These are phyloP conservation scores for Aspergillus sp. DNA, from an alignment of 2,329 filamentous ascomycete species.

Conservation along the genomic window DNA sequence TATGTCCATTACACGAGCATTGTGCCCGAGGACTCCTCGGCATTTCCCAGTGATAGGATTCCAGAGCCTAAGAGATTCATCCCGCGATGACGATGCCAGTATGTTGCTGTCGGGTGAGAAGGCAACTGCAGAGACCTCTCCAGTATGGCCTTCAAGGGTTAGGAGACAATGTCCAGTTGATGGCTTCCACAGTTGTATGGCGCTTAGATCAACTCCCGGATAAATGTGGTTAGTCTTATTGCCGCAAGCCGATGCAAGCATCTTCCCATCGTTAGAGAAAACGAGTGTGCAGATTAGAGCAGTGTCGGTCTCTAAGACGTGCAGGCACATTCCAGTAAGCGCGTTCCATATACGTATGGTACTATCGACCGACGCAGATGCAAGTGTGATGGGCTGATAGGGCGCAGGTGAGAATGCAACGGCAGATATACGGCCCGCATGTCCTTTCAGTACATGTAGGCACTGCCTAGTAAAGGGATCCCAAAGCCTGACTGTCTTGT, in stretches of 20 bases:
- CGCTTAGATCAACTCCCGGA: neutral
- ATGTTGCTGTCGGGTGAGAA: too few species aligned
- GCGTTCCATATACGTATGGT: neutral
- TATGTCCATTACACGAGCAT: too few species aligned
- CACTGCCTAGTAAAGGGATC: neutral
- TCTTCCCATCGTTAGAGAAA: constrained; percentile 26
- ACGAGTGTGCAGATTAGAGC: constrained; percentile 5
- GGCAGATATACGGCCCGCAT: neutral
- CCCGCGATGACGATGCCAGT: too few species aligned
- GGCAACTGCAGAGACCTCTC: too few species aligned
- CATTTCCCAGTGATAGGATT: too few species aligned
- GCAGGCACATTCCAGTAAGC: neutral
- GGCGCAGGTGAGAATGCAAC: constrained; percentile 20
- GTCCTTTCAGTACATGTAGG: neutral
- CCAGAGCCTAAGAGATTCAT: too few species aligned
- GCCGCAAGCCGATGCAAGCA: constrained; percentile 20
- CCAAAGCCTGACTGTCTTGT: constrained; percentile 3
- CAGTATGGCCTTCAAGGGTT: neutral
- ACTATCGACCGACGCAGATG: constrained; percentile 1
- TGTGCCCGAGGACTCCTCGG: too few species aligned
- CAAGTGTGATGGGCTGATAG: constrained; percentile 5
- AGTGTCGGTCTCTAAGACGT: neutral
- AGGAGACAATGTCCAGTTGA: too few species aligned
- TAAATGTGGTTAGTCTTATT: neutral
- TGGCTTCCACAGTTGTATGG: constrained; percentile 19